These are phyloP conservation scores for Metschnikowia reukaufii DNA, from an alignment of 805 yeast genomes.

Conservation along the genomic window DNA sequence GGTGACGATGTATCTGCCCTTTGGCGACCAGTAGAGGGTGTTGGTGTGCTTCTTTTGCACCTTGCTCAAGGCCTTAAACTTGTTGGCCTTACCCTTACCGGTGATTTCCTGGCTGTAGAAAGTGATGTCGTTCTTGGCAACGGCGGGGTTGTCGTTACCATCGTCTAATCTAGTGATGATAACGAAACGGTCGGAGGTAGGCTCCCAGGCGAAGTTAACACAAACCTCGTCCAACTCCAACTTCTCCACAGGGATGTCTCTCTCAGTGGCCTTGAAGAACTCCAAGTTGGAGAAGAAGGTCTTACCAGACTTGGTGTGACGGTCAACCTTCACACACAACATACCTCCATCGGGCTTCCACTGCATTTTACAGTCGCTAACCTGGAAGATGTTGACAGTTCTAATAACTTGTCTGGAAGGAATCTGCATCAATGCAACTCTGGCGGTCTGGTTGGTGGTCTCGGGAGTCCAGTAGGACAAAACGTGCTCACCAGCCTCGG, in stretches of 20 bases:
- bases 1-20: conserved; percentile 77
- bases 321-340: conserved; percentile 92
- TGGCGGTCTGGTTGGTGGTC: conserved; percentile 85
- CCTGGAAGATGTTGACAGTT: conserved; percentile 93
- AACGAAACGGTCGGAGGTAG: conserved; percentile 83
- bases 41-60: conserved; percentile 66
- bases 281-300: conserved; percentile 88
- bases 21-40: conserved; percentile 84
- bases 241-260: conserved; percentile 91
- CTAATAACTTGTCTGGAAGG: conserved; percentile 82
- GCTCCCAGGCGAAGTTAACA: conserved; percentile 93
- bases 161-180: conserved; percentile 65
- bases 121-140: conserved; percentile 63
- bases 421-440: conserved; percentile 85
- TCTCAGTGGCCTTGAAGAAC: conserved; percentile 83
- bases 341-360: conserved; percentile 90
- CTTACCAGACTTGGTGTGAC: conserved; percentile 94
- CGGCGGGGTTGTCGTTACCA: conserved; percentile 59
- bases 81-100: conserved; percentile 47
- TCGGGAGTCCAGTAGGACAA: conserved; percentile 98
- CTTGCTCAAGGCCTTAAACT: conserved; percentile 60
- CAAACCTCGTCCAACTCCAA: conserved; percentile 90
- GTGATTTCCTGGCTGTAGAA: conserved; percentile 78
- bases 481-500: conserved; percentile 58
- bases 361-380: conserved; percentile 81